phyloP scores from a whole-genome alignment of 2,329 filamentous ascomycete genomes.

The Diplodia sapinea region DNA sequence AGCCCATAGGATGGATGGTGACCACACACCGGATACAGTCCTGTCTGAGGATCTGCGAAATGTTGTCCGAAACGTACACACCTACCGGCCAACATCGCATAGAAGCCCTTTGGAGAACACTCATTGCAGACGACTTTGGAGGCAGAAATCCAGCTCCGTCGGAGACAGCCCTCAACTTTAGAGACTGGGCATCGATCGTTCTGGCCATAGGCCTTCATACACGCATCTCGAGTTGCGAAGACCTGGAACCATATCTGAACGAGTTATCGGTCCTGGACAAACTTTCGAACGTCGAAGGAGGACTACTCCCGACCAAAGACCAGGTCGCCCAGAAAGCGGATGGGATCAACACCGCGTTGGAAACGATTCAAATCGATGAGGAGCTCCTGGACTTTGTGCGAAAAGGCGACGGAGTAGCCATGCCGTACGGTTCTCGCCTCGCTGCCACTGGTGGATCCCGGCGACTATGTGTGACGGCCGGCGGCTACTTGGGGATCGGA shows the following conservation, averaged over 20 bases:
- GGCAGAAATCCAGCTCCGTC: background rate
- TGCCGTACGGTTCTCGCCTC: background rate
- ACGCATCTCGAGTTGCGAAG: background rate
- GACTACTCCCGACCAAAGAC: background rate
- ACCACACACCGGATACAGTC: background rate
- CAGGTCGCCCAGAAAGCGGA: conserved; percentile 8
- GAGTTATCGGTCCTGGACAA: background rate
- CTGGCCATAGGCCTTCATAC: background rate
- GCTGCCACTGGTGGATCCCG: background rate
- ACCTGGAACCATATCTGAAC: background rate
- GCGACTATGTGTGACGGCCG: background rate
- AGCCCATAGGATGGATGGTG: background rate
- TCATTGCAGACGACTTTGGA: conserved; percentile 3
- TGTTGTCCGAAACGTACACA: background rate
- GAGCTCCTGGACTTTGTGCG: background rate
- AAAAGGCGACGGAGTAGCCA: background rate
- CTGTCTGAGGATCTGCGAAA: background rate
- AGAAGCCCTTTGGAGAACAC: conserved; percentile 5
- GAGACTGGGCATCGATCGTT: conserved; percentile 5
- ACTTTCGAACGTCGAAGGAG: background rate
- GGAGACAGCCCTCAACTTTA: background rate
- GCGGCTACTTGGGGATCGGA: background rate
- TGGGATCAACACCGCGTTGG: background rate
- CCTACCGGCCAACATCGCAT: background rate
- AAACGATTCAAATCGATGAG: background rate